Evolutionary conservation across 495 filamentous ascomycete genomes (phyloP), one percentile per base, ranked within the genome.

Genomic region (Aspergillus ostianus): DNA sequence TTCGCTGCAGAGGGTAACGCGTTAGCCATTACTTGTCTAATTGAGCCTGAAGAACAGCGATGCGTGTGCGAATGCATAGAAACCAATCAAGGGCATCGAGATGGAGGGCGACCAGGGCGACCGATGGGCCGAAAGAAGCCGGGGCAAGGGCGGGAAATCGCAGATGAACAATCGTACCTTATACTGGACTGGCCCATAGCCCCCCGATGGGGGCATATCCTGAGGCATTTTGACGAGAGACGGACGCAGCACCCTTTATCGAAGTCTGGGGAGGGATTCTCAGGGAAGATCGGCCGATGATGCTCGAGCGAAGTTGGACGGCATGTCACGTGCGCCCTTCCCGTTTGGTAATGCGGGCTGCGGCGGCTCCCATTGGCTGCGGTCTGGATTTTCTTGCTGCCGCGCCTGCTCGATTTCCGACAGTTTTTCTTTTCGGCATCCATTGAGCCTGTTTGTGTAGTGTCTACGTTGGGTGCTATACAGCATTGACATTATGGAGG

Each of bases 101-200:
- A 47, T 10, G 5, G 44, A 57, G 27, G 26, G n/a, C 10, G 47
- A 32, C 6, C 29, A 52, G 54, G 19, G 54, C 23, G n/a, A 13
- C 29, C 13, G 47, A 27, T 48, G 29, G 44, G 50, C 19, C 36
- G 53, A 47, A 2, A 26, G 19, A 20, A 21, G 8, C 44, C 53
- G n/a, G 30, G 41, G 8, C 17, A 6, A 6, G 32, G 50, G 18
- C 19, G 32, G 20, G 29, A 64, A 65, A 62, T 53, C 45, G 36
- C 4, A 3, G 36, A 46, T 58, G 53, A n/a, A 65, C 53, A 60
- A 75, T 4, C 81, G 64, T 74, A 92, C 90, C 85, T 96, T 96
- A 82, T 96, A 98, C 77, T 98, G 94, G 54, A 98, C 87, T 65
- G 92, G 89, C 67, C 84, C 89, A 74, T 98, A 98, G 83, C 94